Evolutionary conservation across 1,139 yeast genomes (phyloP).

Genomic region (Debaryomyces fabryi): DNA sequence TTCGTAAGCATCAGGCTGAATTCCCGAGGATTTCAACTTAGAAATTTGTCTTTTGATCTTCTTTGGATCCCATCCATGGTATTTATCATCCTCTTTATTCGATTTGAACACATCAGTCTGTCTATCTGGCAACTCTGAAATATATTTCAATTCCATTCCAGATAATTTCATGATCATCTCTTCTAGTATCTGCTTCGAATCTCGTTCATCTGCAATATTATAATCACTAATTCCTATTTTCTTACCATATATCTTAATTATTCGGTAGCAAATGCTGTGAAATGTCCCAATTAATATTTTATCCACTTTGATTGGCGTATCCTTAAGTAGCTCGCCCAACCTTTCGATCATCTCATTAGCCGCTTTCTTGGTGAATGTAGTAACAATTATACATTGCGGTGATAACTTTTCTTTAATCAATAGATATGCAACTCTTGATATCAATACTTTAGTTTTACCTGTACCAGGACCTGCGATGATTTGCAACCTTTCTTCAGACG

Average conservation of each 20-base stretch:
- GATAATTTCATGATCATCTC: slow-evolving; percentile 42
- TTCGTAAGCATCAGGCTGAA: slow-evolving; percentile 39
- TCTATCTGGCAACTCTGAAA: slow-evolving; percentile 21
- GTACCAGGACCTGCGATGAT: slow-evolving; percentile 94
- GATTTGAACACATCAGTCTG: slow-evolving; percentile 17
- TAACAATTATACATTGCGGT: slow-evolving; percentile 71
- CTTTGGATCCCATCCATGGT: slow-evolving; percentile 38
- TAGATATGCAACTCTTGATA: slow-evolving; percentile 75
- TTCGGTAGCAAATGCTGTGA: slow-evolving; percentile 73
- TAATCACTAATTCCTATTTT: slow-evolving; percentile 51
- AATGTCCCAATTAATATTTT: slow-evolving; percentile 78
- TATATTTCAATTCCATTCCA: slow-evolving; percentile 31
- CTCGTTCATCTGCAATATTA: slow-evolving; percentile 70
- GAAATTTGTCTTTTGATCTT: slow-evolving; percentile 51
- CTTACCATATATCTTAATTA: slow-evolving; percentile 59
- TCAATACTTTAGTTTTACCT: slow-evolving; percentile 81
- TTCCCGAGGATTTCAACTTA: slow-evolving; percentile 52
- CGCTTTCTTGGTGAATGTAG: slow-evolving; percentile 91
- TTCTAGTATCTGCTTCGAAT: slow-evolving; percentile 52
- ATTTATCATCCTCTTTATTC: slow-evolving; percentile 19
- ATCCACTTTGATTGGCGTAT: slow-evolving; percentile 37
- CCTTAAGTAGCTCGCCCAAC: slow-evolving; percentile 42
- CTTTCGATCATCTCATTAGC: slow-evolving; percentile 81
- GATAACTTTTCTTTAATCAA: slow-evolving; percentile 50
- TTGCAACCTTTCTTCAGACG: slow-evolving; percentile 59